Conservation (phyloP, 148 eudicot genomes). For the Nepenthes gracilis region DNA sequence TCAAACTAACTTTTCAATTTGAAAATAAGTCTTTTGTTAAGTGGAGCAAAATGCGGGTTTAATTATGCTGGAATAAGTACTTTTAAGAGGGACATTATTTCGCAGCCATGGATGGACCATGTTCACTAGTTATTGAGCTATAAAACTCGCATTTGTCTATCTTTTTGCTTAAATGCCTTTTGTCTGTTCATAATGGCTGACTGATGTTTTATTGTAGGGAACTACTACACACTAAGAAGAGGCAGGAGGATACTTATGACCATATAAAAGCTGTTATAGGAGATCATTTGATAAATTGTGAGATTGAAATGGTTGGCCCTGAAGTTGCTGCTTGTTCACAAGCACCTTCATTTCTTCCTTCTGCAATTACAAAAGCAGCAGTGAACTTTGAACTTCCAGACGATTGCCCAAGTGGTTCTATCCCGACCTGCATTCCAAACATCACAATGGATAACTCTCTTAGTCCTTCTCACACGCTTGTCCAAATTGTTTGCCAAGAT, state of each 20-base stretch:
- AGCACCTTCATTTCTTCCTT: slow-evolving; percentile 34
- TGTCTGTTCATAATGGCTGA: not conserved
- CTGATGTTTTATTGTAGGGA: slow-evolving; percentile 30
- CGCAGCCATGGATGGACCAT: too few species aligned
- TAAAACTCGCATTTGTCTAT: too few species aligned
- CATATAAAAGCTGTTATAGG: slow-evolving; percentile 22
- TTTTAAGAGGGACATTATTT: too few species aligned
- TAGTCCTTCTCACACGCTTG: slow-evolving; percentile 81
- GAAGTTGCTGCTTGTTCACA: slow-evolving; percentile 34
- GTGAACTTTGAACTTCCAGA: slow-evolving; percentile 22
- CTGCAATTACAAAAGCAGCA: slow-evolving; percentile 29
- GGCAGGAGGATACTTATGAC: slow-evolving; percentile 35
- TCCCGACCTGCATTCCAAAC: slow-evolving; percentile 13
- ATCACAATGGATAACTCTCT: slow-evolving; percentile 56
- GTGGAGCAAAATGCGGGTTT: too few species aligned
- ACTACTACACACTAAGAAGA: slow-evolving; percentile 56
- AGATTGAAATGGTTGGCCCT: slow-evolving; percentile 37
- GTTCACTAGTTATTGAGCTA: too few species aligned
- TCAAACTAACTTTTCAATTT: too few species aligned
- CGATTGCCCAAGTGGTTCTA: slow-evolving; percentile 11
- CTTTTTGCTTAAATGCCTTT: not conserved
- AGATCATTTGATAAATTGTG: slow-evolving; percentile 29
- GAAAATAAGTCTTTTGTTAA: too few species aligned
- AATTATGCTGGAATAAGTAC: too few species aligned
- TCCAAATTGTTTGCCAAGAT: slow-evolving; percentile 75